Conservation (phyloP, 2,329 filamentous ascomycete species). For the Claviceps pusilla region DNA sequence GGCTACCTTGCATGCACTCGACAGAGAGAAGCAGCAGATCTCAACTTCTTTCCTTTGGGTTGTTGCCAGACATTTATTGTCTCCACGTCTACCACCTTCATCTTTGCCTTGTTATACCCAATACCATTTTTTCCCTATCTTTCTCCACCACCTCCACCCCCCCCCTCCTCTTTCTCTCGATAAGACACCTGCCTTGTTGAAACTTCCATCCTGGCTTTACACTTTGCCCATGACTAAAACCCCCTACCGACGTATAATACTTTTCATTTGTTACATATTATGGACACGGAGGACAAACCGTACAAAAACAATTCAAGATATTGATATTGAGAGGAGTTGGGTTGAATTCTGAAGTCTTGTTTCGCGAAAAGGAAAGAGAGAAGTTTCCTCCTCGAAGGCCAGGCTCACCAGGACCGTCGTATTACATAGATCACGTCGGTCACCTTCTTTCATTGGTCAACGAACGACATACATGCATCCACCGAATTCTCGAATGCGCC, state of each 20-base stretch:
- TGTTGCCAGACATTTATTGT: background rate
- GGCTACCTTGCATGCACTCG: background rate
- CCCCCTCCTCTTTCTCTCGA: too few species aligned
- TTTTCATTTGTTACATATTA: slow-evolving; percentile 1
- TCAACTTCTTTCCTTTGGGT: background rate
- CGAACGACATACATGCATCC: background rate
- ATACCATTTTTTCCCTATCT: background rate
- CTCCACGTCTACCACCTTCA: background rate
- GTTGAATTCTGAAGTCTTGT: background rate
- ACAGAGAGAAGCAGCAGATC: background rate
- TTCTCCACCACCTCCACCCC: too few species aligned
- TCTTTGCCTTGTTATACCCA: background rate
- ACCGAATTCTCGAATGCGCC: background rate
- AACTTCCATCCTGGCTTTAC: background rate
- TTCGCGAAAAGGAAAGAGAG: background rate
- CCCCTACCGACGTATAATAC: background rate
- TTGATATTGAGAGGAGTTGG: background rate
- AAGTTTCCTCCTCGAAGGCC: background rate
- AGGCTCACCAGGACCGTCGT: background rate
- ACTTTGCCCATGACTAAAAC: background rate
- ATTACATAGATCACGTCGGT: background rate
- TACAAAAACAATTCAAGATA: background rate
- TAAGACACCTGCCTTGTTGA: too few species aligned
- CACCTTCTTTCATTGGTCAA: background rate
- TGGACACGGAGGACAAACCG: background rate